A percentile compares a stretch with the other conserved stretches of the same genome.
These are phyloP conservation scores for Rhododendron henanense DNA, from an alignment of 148 eudicot species.

Conservation along the genomic window DNA sequence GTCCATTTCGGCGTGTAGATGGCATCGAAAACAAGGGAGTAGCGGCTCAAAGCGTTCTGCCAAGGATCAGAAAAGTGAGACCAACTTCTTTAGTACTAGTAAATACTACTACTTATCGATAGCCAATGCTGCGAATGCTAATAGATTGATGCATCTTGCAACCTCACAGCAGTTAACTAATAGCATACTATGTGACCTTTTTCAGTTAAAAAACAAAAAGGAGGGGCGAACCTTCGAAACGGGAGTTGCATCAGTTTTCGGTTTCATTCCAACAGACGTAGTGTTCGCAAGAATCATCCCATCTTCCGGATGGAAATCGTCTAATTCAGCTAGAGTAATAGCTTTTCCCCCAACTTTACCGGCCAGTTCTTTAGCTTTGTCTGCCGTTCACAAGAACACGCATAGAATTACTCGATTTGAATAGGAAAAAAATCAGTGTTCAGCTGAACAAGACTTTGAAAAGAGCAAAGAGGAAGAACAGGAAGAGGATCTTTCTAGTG, in stretches of 20 bases:
- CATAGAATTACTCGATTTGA: conserved; percentile 37
- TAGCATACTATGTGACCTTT: not conserved
- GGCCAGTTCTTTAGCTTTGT: conserved; percentile 61
- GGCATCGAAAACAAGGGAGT: conserved; percentile 78
- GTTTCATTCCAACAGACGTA: conserved; percentile 84
- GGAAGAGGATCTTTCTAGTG: not conserved
- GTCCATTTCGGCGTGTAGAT: conserved; percentile 83
- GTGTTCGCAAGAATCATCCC: conserved; percentile 85
- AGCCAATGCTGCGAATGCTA: not conserved
- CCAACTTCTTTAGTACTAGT: conserved; percentile 19
- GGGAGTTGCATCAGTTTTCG: conserved; percentile 52
- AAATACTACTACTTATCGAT: not conserved
- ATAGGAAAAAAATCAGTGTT: not conserved
- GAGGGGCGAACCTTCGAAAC: conserved; percentile 53
- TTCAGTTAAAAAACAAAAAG: no score
- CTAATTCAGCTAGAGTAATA: conserved; percentile 45
- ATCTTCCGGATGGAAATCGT: conserved; percentile 53
- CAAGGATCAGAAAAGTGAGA: not conserved
- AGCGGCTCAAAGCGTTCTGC: conserved; percentile 64
- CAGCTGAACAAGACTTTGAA: not conserved
- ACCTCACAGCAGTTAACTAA: not conserved
- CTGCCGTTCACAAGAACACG: conserved; percentile 32
- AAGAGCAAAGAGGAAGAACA: not conserved
- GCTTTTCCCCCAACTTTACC: conserved; percentile 60
- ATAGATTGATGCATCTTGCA: not conserved